These are phyloP conservation scores for Suhomyces terraborum DNA, from an alignment of 1,139 yeast species.

Conservation along the genomic window DNA sequence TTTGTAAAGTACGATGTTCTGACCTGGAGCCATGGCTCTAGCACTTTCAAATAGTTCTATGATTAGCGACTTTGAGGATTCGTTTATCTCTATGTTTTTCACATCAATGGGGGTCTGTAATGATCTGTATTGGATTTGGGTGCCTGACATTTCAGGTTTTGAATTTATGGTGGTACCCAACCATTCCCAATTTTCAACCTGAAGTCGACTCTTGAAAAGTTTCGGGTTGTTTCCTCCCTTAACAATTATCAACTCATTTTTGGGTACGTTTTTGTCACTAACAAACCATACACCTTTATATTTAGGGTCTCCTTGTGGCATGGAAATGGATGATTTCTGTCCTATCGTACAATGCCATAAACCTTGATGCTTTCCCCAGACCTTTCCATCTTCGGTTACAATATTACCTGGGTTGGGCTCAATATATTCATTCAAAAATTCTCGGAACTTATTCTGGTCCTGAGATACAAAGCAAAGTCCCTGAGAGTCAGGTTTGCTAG, in stretches of 20 bases:
- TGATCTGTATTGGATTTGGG: conserved; percentile 63
- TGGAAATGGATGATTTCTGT: conserved; percentile 71
- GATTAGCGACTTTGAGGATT: conserved; percentile 16
- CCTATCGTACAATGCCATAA: conserved; percentile 95
- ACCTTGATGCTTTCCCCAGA: conserved; percentile 84
- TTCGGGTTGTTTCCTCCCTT: conserved; percentile 66
- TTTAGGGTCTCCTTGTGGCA: conserved; percentile 84
- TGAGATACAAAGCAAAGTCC: conserved; percentile 92
- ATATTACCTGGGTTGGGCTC: conserved; percentile 75
- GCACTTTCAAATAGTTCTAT: conserved; percentile 46
- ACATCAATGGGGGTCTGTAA: conserved; percentile 56
- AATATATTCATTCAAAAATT: conserved; percentile 75
- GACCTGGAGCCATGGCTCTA: conserved; percentile 90
- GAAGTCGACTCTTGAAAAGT: conserved; percentile 50
- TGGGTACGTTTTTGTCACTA: conserved; percentile 60
- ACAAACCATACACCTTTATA: conserved; percentile 87
- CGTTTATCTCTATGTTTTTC: conserved; percentile 16
- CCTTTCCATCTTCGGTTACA: conserved; percentile 66
- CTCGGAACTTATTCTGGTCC: conserved; percentile 66
- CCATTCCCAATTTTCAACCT: conserved; percentile 56
- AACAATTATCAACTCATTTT: conserved; percentile 78
- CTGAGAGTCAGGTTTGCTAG: conserved; percentile 85
- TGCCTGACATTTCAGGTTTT: conserved; percentile 10
- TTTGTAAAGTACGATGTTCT: conserved; percentile 72
- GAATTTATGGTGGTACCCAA: conserved; percentile 18